Conservation (phyloP, 2,329 filamentous ascomycete genomes). For the Aaosphaeria pasadenensis region DNA sequence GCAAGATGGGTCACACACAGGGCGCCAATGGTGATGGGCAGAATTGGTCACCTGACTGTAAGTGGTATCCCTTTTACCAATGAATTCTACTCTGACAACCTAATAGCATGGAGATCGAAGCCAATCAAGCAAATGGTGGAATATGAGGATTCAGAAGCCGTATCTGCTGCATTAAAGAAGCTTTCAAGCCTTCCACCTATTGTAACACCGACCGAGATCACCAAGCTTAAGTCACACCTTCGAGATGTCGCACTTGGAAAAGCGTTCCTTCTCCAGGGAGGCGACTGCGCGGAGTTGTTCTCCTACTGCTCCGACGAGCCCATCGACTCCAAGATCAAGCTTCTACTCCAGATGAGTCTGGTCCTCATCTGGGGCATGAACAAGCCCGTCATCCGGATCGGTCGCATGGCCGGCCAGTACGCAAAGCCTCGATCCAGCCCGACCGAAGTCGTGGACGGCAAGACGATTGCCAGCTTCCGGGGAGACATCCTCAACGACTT, state of each 20-base stretch:
- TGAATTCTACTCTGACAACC: conserved; percentile 12
- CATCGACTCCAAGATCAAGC: conserved; percentile 95
- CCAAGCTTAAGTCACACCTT: conserved; percentile 72
- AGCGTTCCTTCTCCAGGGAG: conserved; percentile 91
- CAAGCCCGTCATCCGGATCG: conserved; percentile 86
- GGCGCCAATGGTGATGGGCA: no score
- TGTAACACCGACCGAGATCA: conserved; percentile 77
- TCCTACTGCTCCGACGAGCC: conserved; percentile 88
- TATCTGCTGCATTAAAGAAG: conserved; percentile 61
- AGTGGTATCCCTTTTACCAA: conserved; percentile 3
- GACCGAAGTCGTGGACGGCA: conserved; percentile 76
- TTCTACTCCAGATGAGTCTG: conserved; percentile 94
- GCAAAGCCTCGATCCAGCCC: conserved; percentile 92
- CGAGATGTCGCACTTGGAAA: conserved; percentile 85
- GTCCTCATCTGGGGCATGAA: conserved; percentile 87
- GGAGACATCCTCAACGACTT: conserved; percentile 96
- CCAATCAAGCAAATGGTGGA: conserved; percentile 74
- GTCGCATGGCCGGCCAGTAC: conserved; percentile 95
- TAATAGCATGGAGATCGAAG: conserved; percentile 67
- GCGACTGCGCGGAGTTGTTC: conserved; percentile 95
- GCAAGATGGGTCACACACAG: no score
- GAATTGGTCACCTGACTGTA: conserved; percentile 41
- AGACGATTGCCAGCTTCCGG: conserved; percentile 82
- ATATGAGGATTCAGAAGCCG: conserved; percentile 62
- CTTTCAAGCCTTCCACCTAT: conserved; percentile 71